These are phyloP conservation scores for Mycena latifolia DNA, from an alignment of 768 basidiomycete genomes.

Conservation along the genomic window DNA sequence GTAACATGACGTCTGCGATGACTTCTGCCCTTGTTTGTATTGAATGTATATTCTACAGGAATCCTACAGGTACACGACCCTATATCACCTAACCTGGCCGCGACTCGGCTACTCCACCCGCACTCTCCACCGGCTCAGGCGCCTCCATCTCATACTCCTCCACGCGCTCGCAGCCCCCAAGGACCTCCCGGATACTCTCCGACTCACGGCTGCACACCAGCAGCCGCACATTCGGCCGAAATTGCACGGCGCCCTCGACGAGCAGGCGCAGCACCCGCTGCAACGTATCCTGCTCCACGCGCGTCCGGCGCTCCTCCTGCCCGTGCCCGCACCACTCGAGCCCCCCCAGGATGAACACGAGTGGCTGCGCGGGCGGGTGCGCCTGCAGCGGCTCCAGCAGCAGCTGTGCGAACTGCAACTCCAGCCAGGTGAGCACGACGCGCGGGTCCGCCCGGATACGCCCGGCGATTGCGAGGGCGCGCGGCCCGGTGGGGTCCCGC, in stretches of 20 bases:
- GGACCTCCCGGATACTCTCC: background rate
- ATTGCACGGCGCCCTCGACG: conserved; percentile 4
- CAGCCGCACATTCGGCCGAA: conserved; percentile 14
- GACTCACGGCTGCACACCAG: conserved; percentile 2
- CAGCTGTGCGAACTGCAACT: conserved; percentile 5
- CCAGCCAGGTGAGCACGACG: background rate
- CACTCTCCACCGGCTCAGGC: background rate
- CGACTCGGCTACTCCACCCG: too few relatives aligned
- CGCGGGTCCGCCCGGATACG: background rate
- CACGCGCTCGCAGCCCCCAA: conserved; percentile 2
- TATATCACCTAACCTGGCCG: too few relatives aligned
- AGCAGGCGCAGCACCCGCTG: background rate
- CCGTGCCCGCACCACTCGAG: conserved; percentile 5
- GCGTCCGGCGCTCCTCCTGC: background rate
- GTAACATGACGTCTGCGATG: too few relatives aligned
- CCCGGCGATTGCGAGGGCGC: background rate
- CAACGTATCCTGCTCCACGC: background rate
- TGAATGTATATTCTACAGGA: too few relatives aligned
- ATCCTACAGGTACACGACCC: too few relatives aligned
- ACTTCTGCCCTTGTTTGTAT: too few relatives aligned
- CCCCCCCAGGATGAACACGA: conserved; percentile 13
- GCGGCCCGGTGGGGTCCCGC: background rate
- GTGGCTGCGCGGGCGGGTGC: background rate
- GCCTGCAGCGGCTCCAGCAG: conserved; percentile 7
- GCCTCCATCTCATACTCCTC: conserved; percentile 3